Conservation (phyloP, 768 basidiomycete species). For the Suillus subluteus region DNA sequence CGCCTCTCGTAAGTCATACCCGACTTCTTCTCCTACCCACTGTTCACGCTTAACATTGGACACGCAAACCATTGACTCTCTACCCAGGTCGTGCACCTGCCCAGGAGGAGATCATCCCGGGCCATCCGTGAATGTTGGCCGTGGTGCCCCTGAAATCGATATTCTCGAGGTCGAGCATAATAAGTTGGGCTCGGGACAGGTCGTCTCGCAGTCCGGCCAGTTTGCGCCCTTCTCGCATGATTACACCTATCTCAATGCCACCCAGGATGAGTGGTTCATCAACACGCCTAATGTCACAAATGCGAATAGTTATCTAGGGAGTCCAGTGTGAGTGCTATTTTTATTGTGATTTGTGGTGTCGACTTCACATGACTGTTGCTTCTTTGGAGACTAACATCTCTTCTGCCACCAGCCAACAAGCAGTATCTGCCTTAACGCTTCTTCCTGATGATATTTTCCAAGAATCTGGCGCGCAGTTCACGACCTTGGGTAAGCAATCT, state of each 20-base stretch:
- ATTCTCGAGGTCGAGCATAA: slow-evolving; percentile 77
- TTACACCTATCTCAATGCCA: slow-evolving; percentile 44
- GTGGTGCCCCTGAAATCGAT: slow-evolving; percentile 84
- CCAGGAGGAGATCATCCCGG: slow-evolving; percentile 79
- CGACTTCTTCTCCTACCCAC: background rate
- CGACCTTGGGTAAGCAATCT: slow-evolving; percentile 46
- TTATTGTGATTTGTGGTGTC: background rate
- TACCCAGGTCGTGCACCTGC: slow-evolving; percentile 72
- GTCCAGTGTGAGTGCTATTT: slow-evolving; percentile 44
- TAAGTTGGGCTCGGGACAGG: slow-evolving; percentile 51
- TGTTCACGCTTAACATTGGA: background rate
- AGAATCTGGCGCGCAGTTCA: slow-evolving; percentile 55
- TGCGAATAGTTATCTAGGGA: slow-evolving; percentile 48
- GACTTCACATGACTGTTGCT: background rate
- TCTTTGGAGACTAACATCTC: background rate
- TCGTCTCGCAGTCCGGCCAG: slow-evolving; percentile 77
- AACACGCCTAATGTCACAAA: slow-evolving; percentile 39
- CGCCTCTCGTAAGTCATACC: slow-evolving; percentile 59
- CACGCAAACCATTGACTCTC: background rate
- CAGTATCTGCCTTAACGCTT: slow-evolving; percentile 48
- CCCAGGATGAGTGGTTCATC: slow-evolving; percentile 35
- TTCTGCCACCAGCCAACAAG: slow-evolving; percentile 43
- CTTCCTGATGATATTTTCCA: slow-evolving; percentile 52
- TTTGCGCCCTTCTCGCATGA: slow-evolving; percentile 62
- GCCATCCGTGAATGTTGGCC: slow-evolving; percentile 53